Base-by-base conservation (phyloP, 306 rosid genomes). In the Prunus salicina region DNA sequence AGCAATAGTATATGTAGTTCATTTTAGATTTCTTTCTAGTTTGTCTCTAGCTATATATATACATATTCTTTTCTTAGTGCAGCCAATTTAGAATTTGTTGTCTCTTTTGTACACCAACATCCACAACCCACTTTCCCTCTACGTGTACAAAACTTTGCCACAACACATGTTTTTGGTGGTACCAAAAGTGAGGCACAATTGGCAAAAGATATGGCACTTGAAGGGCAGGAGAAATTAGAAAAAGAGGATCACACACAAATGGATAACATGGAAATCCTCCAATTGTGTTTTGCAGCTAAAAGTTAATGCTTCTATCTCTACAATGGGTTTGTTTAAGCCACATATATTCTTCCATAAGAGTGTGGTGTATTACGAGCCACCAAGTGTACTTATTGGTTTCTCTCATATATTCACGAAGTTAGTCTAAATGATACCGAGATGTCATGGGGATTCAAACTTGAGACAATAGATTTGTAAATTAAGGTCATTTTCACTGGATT, bases 181-280 rank as follows among this genome's bases (percentile, higher is more conserved):
- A 25, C 51, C 16, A 22, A 11, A 53, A 76, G 47, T 38, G 58
- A 25, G 56, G 27, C 72, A 12, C 65, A 8, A 24, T 67, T 56
- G 34, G 60, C 75, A 32, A 69, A 80, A 69, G 32, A 58, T 24
- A 2, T 58, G 34, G 68, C 63, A 69, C 62, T 25, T 24, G 15
- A 22, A 63, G 14, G 62, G 10, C 7, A 32, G 27, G 52, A 52
- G 2, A n/a, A 22, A 55, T 12, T 38, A 7, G 43, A 38, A 38
- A 6, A 6, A 38, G 43, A 38, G 43, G 43, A 57, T 34, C 74
- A 19, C 25, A 30, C 12, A 47, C 24, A 34, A 58, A 50, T 18
- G 51, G 76, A 80, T 60, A 74, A 61, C 62, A 6, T 70, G 34
- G 68, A 30, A 56, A 52, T 71, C 41, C 51, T 50, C 22, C 30